Base-by-base conservation (phyloP, 164 flowering plant species). In the Berberis vulgaris region DNA sequence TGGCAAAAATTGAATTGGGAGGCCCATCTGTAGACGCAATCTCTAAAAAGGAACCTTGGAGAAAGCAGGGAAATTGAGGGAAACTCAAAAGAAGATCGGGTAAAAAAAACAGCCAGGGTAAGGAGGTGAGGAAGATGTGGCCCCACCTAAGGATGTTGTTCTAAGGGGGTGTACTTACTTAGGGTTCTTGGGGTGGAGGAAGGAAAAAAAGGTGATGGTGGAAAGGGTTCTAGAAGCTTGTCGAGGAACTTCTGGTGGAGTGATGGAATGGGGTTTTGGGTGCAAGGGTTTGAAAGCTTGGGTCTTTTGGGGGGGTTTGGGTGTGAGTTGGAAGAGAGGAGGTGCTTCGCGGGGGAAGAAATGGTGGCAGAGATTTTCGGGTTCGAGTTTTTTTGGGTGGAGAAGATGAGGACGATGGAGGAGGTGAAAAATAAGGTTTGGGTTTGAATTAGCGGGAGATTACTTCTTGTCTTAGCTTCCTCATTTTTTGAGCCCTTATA, bases 1-100 rank as follows among this genome's bases (percentile, higher is more conserved):
- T 64, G n/a, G 65, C 49, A 11, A 6, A 43, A 6, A 71, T 67
- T 57, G 68, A 42, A 54, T 45, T 62, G 8, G 43, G 67, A 63
- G 75, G 64, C 43, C 54, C 62, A 38, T 63, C 56, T 52, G 11
- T 10, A 49, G 57, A 63, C 52, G 39, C 2, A 47, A 40, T 65
- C 61, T 57, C 79, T 4, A 74, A 76, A 59, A 73, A 65, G 72
- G 62, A 69, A 46, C 55, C 83, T 56, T 83, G 76, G 49, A 83
- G 63, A 49, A 61, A 68, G 11, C 71, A 68, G 67, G 78, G 71
- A 57, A 72, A 80, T 4, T 86, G 77, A 72, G 71, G 54, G 13
- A 82, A 76, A 68, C 43, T 57, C 7, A 62, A 46, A 39, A 74
- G 45, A 38, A 72, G 45, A 1, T 47, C 74, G 1, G 78, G 78